Evolutionary conservation across 2,329 filamentous ascomycete species (phyloP).

Genomic region (Colletotrichum melonis): DNA sequence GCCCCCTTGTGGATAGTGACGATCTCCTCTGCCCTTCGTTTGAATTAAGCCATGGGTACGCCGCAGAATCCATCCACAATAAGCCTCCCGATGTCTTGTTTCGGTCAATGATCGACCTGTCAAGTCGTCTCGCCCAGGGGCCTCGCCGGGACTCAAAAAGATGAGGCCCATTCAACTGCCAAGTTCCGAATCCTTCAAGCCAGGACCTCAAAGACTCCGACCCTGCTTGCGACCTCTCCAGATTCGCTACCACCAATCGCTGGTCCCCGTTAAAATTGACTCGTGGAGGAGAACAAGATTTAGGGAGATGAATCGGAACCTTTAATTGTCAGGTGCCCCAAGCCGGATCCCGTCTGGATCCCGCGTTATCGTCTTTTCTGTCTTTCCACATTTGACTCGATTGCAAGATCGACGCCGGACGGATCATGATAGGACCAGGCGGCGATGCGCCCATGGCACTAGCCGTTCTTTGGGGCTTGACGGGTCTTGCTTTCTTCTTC

Average conservation of each 20-base stretch:
- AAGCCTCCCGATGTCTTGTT: not conserved
- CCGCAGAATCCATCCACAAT: conserved; percentile 8
- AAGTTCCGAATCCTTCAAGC: not conserved
- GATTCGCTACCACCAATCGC: not conserved
- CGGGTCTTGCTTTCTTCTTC: conserved; percentile 41
- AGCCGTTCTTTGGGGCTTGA: conserved; percentile 44
- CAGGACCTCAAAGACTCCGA: not conserved
- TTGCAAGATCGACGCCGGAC: conserved; percentile 8
- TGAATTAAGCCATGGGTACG: conserved; percentile 10
- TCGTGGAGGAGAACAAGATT: conserved; percentile 1
- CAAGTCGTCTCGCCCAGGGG: conserved; percentile 10
- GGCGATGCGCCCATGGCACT: conserved; percentile 34
- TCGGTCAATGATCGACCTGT: conserved; percentile 22
- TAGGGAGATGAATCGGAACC: conserved; percentile 16
- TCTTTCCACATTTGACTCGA: not conserved
- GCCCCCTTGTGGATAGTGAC: not conserved
- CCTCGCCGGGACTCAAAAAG: not conserved
- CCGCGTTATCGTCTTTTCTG: not conserved
- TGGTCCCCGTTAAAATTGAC: conserved; percentile 7
- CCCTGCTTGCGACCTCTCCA: conserved; percentile 9
- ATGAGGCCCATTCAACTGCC: conserved; percentile 3
- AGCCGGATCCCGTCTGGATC: not conserved
- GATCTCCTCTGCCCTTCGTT: conserved; percentile 15
- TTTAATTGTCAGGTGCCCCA: conserved; percentile 14
- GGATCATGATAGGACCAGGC: conserved; percentile 31